phyloP scores from a whole-genome alignment of 805 yeast genomes.

The Komagataella pastoris region DNA sequence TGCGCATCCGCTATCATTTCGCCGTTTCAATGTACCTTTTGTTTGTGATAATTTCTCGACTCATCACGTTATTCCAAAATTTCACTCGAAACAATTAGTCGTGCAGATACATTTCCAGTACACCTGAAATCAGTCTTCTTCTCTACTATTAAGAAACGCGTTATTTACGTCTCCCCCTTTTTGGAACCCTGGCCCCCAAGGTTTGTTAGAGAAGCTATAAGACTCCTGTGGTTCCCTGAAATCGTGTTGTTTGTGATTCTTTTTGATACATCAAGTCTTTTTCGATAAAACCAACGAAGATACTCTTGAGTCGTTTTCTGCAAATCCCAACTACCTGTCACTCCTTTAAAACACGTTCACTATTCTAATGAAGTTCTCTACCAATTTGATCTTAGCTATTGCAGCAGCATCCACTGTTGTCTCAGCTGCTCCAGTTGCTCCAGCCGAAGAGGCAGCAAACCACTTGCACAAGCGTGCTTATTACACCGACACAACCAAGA shows the following conservation, averaged over 20 bases:
- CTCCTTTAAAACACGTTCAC: background rate
- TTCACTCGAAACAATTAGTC: background rate
- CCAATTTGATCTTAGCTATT: background rate
- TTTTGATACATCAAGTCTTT: background rate
- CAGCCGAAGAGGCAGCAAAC: background rate
- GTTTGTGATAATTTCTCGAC: background rate
- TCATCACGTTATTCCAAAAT: background rate
- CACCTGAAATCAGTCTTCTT: background rate
- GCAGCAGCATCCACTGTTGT: background rate
- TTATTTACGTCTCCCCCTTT: background rate
- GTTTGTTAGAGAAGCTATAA: background rate
- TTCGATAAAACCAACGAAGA: background rate
- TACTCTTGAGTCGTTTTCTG: background rate
- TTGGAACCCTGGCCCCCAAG: background rate
- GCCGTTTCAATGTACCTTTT: background rate
- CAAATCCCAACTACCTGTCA: background rate
- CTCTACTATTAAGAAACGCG: background rate
- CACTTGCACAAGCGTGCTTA: background rate
- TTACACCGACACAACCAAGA: background rate
- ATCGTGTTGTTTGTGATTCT: background rate
- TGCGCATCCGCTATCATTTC: too few species aligned
- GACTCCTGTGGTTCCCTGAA: background rate
- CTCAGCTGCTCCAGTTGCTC: slow-evolving; percentile 1
- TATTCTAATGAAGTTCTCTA: slow-evolving; percentile 1
- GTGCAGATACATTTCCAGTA: background rate